Evolutionary conservation across 768 basidiomycete species (phyloP).

Genomic region (Suillus plorans): DNA sequence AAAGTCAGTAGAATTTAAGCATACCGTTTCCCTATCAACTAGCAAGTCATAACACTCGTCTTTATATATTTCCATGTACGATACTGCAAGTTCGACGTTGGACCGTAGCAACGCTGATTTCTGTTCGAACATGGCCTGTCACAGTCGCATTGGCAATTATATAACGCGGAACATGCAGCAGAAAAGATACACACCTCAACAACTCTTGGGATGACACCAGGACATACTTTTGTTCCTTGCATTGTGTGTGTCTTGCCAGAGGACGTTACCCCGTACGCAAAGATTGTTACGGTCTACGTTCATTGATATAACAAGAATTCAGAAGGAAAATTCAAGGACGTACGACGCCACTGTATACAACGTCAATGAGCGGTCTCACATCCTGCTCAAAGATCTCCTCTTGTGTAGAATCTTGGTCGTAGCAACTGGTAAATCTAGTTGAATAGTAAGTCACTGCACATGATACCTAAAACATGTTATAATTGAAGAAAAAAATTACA

Average conservation of each 20-base stretch:
- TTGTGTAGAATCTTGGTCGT: conserved; percentile 68
- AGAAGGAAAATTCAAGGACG: conserved; percentile 24
- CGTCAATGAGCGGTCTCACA: conserved; percentile 74
- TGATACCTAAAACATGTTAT: conserved; percentile 4
- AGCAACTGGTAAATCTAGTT: conserved; percentile 70
- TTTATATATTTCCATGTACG: conserved; percentile 91
- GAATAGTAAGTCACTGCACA: conserved; percentile 7
- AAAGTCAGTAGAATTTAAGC: conserved; percentile 19
- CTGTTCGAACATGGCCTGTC: conserved; percentile 58
- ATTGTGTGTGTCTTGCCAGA: conserved; percentile 93
- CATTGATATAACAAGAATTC: not conserved
- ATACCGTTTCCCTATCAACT: conserved; percentile 64
- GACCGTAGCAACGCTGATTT: conserved; percentile 39
- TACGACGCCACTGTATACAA: conserved; percentile 76
- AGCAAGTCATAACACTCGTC: conserved; percentile 90
- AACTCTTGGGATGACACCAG: conserved; percentile 85
- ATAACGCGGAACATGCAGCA: not conserved
- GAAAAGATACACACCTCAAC: conserved; percentile 53
- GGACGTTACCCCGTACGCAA: conserved; percentile 89
- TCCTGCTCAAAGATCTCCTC: conserved; percentile 77
- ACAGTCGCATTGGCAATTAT: conserved; percentile 1
- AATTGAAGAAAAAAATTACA: conserved; percentile 3
- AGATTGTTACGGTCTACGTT: conserved; percentile 76
- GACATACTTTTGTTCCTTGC: conserved; percentile 72
- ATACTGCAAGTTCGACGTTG: conserved; percentile 51